These are phyloP conservation scores for Malus sieversii DNA, from an alignment of 306 rosid species.

Conservation along the genomic window DNA sequence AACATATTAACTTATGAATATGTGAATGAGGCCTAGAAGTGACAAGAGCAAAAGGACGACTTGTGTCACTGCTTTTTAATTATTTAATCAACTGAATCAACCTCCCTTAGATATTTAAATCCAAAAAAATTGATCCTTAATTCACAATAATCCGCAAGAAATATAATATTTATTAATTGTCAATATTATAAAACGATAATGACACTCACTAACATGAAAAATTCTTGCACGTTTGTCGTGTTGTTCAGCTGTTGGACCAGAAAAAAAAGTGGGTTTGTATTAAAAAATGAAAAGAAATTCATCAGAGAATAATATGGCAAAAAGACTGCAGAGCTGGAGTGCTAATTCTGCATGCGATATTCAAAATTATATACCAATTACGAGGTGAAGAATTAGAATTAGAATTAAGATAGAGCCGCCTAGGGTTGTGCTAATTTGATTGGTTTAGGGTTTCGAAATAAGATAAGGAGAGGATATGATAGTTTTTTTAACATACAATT, in stretches of 20 bases:
- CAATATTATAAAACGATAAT: slow-evolving; percentile 24
- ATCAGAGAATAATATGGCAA: background rate
- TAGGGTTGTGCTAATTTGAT: background rate
- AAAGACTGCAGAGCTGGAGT: background rate
- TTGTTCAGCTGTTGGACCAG: slow-evolving; percentile 11
- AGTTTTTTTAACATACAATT: slow-evolving; percentile 1
- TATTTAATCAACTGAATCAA: slow-evolving; percentile 13
- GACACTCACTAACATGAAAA: slow-evolving; percentile 65
- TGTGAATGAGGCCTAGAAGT: slow-evolving; percentile 28
- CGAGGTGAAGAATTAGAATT: background rate
- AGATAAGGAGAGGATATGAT: background rate
- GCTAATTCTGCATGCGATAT: background rate
- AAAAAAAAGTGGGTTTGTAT: background rate
- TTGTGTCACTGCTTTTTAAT: slow-evolving; percentile 13
- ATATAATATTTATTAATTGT: background rate
- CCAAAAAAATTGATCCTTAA: background rate
- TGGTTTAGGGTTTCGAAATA: background rate
- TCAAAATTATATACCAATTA: background rate
- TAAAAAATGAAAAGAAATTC: background rate
- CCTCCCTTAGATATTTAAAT: slow-evolving; percentile 10
- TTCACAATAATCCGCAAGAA: background rate
- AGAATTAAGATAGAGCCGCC: background rate
- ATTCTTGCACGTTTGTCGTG: slow-evolving; percentile 26
- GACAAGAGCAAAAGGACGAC: slow-evolving; percentile 80
- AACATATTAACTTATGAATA: background rate